Conservation (phyloP, 2,329 filamentous ascomycete species). For the Endocalyx cinctus region DNA sequence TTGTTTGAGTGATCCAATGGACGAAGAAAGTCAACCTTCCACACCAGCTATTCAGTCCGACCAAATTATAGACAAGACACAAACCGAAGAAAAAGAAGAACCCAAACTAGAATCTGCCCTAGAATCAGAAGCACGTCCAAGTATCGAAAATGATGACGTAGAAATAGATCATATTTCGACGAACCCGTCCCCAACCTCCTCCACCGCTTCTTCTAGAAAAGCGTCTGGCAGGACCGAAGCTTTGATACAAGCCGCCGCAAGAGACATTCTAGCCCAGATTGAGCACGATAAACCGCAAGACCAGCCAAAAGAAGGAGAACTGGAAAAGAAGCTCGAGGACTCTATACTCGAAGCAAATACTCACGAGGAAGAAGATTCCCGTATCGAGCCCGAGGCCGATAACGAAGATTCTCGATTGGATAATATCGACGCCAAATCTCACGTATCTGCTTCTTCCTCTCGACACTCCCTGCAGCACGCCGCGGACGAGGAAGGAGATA, state of each 20-base stretch:
- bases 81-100: slow-evolving; percentile 1
- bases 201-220: slow-evolving; percentile 19
- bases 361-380: slow-evolving; percentile 26
- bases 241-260: slow-evolving; percentile 48
- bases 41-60: slow-evolving; percentile 10
- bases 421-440: slow-evolving; percentile 9
- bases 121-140: slow-evolving; percentile 12
- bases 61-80: slow-evolving; percentile 6
- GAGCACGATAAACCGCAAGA: slow-evolving; percentile 29
- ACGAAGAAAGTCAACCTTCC: slow-evolving; percentile 26
- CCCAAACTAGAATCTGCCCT: neutral
- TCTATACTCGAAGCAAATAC: slow-evolving; percentile 28
- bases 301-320: slow-evolving; percentile 13
- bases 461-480: slow-evolving; percentile 4
- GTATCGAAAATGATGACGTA: slow-evolving; percentile 18
- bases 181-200: slow-evolving; percentile 2
- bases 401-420: slow-evolving; percentile 18
- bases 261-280: slow-evolving; percentile 45
- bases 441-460: slow-evolving; percentile 8
- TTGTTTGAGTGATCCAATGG: slow-evolving; percentile 37
- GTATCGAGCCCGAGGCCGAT: slow-evolving; percentile 20
- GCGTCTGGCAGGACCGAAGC: slow-evolving; percentile 44
- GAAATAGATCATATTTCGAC: slow-evolving; percentile 6
- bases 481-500: slow-evolving; percentile 33
- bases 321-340: too few relatives aligned